Percentiles rank a stretch among this genome's conserved stretches.
phyloP scores from a whole-genome alignment of 2,329 filamentous ascomycete genomes.

The Aspergillus luchuensis region DNA sequence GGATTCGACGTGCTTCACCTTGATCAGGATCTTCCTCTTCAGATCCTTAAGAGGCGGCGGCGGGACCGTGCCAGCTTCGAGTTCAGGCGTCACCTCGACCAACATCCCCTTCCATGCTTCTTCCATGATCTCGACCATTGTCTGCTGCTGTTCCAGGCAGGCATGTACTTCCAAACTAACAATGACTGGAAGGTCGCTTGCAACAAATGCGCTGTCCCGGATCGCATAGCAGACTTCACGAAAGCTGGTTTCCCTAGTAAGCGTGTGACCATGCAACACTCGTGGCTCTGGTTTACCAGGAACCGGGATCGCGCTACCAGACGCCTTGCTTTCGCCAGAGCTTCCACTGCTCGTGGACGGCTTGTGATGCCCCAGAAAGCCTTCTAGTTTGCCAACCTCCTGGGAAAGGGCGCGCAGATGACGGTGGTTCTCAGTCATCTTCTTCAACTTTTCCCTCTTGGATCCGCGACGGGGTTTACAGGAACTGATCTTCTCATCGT shows the following conservation, averaged over 20 bases:
- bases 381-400: constrained; percentile 22
- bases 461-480: constrained; percentile 23
- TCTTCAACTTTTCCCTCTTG: constrained; percentile 25
- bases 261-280: constrained; percentile 82
- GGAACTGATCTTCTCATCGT: constrained; percentile 17
- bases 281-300: constrained; percentile 65
- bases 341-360: constrained; percentile 9
- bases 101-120: constrained; percentile 79
- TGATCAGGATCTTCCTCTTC: constrained; percentile 77
- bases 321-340: neutral
- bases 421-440: constrained; percentile 12
- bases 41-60: constrained; percentile 74
- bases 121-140: constrained; percentile 93
- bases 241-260: constrained; percentile 84
- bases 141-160: constrained; percentile 76
- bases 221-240: constrained; percentile 83
- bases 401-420: constrained; percentile 22
- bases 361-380: constrained; percentile 27
- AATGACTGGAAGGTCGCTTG: constrained; percentile 78
- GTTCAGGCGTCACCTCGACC: constrained; percentile 64
- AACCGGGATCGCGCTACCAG: neutral
- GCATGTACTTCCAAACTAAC: constrained; percentile 92
- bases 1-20: constrained; percentile 69
- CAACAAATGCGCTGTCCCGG: constrained; percentile 73
- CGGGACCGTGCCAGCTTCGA: constrained; percentile 55